Percentiles rank a stretch among this genome's conserved stretches.
Evolutionary conservation across 2,329 filamentous ascomycete species (phyloP).

Genomic region (Nothopassalora personata): DNA sequence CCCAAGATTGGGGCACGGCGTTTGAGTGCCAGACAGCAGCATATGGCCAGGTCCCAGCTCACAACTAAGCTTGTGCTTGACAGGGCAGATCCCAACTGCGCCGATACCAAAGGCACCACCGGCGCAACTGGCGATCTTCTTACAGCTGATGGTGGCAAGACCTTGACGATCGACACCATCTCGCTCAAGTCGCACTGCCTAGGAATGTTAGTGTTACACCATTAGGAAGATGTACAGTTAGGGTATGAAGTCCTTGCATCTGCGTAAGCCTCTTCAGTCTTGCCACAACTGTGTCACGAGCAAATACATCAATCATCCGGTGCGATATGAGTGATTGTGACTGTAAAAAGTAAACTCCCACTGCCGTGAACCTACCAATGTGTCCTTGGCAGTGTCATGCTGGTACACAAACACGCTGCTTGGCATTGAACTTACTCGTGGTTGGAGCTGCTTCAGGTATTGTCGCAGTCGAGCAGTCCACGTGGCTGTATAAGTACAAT

Average conservation of each 20-base stretch:
- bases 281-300: too few relatives aligned
- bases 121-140: slow-evolving; percentile 41
- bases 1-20: slow-evolving; percentile 8
- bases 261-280: too few relatives aligned
- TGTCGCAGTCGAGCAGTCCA: not conserved
- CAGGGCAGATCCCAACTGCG: slow-evolving; percentile 36
- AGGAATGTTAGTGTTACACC: too few relatives aligned
- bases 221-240: too few relatives aligned
- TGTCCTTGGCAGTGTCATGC: too few relatives aligned
- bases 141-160: slow-evolving; percentile 40
- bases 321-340: too few relatives aligned
- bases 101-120: slow-evolving; percentile 34
- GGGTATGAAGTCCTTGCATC: too few relatives aligned
- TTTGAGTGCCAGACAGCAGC: slow-evolving; percentile 27
- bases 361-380: too few relatives aligned
- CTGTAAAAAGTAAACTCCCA: too few relatives aligned
- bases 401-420: not conserved
- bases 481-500: not conserved
- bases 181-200: slow-evolving; percentile 19
- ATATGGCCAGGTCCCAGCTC: slow-evolving; percentile 39
- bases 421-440: not conserved
- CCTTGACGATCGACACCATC: slow-evolving; percentile 41
- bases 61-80: slow-evolving; percentile 37
- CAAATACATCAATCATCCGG: too few relatives aligned
- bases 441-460: not conserved